Base-by-base conservation (phyloP, 2,329 filamentous ascomycete species). In the Graphium sp. region DNA sequence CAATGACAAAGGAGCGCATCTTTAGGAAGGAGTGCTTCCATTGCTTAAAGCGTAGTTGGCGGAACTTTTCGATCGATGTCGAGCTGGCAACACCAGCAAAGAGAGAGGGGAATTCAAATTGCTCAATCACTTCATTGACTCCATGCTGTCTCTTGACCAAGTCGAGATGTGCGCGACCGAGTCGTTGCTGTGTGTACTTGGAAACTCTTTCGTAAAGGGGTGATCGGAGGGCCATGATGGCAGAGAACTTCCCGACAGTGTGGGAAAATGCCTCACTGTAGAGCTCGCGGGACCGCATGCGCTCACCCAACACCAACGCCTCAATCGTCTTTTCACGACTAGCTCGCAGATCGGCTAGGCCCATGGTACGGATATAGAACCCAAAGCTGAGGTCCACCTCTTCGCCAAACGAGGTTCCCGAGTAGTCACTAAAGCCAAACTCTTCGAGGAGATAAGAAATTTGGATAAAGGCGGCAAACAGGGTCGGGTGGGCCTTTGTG, bases 221-320 rank as follows among this genome's bases (percentile, higher is more conserved):
- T 28, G 71, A 74, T 24, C 72, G 66, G 26, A 84, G 53, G 3
- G 65, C 58, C 31, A 73, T 63, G 34, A 84, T 70, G 18, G 83
- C 63, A 13, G 80, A 67, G 34, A 87, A 82, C 50, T 89, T 91
- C 28, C 87, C 89, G 7, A 81, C 83, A 1, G 76, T 83, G 48
- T 95, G 89, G 5, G 84, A 74, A 43, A 94, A 95, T 0, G 82
- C 83, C 49, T 94, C 84, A 33, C 81, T 82, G 52, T 92, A 95
- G 3, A 98, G 63, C 6, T 74, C 65, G 41, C 76, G 69, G 26
- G 70, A 92, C 33, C 75, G 74, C 73, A 95, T 80, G 21, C 70
- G 69, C 53, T 98, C 87, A 32, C 81, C 85, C 8, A 98, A 59
- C n/a, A 95, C 66, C 26, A 95, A 64, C 0, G 76, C 80, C 50